Evolutionary conservation across 2,329 filamentous ascomycete species (phyloP), one percentile per base, ranked within the genome.

Genomic region (Escovopsis sp.): DNA sequence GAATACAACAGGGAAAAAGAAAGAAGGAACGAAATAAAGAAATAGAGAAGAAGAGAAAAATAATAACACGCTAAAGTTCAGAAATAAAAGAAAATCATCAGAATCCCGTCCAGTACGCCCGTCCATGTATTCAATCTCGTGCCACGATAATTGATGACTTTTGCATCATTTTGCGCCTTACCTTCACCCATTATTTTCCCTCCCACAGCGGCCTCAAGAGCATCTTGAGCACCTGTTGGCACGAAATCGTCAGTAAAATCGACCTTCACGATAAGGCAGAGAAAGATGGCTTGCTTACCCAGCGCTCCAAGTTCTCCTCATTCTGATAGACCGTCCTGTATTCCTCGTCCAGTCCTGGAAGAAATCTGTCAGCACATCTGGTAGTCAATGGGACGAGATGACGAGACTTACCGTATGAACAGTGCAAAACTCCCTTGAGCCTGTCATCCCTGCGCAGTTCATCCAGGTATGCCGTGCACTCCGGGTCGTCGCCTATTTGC

Each of bases 291-390:
- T 12, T 45, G 18, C 41, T 12, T 45, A 45, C 44, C 44, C 44
- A 45, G 30, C 40, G 34, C 18, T 45, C 44, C n/a, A 45, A 38
- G 32, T 36, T 26, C 15, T 30, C 15, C 26, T 45, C 44, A 15
- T 45, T 38, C 5, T 45, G 23, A 2, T 40, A 39, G 4, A 43
- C 12, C 6, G 33, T 23, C 19, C 34, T 35, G 26, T 41, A 45
- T 35, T 43, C 32, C 6, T 45, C 41, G 12, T 45, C 44, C 18
- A 45, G 38, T 18, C 11, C 43, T 40, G 19, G n/a, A 10, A 30
- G 1, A 23, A 33, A 11, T 5, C 1, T 6, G 26, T 40, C 6
- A 40, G 28, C 40, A 11, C 26, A 30, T 32, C 23, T 23, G 5
- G 6, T n/a, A 5, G 12, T n/a, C 34, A 19, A 15, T n/a, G 23